Percentiles rank a stretch among this genome's conserved stretches.
Conservation (phyloP, 192 early-diverging fungal species). For the Umbelopsis sp. region DNA sequence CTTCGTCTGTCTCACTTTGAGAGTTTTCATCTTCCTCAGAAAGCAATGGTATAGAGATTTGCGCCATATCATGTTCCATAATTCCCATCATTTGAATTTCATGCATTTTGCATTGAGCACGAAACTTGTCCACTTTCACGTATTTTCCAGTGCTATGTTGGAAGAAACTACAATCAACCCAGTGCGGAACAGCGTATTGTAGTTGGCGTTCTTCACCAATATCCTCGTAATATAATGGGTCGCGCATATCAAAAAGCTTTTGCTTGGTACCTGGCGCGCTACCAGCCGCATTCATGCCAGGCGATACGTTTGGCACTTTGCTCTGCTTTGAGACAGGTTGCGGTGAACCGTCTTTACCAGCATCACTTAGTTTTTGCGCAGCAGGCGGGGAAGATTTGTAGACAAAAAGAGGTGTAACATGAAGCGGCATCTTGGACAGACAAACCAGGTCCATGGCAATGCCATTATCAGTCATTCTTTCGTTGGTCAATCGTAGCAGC, state of each 20-base stretch:
- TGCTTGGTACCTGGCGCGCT: conserved; percentile 35
- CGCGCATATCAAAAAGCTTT: conserved; percentile 39
- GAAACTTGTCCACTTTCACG: conserved; percentile 58
- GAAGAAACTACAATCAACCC: conserved; percentile 94
- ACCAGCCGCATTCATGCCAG: conserved; percentile 20
- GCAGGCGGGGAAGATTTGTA: conserved; percentile 49
- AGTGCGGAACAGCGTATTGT: conserved; percentile 81
- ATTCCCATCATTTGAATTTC: conserved; percentile 86
- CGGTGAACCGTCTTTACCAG: conserved; percentile 19
- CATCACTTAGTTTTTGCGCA: neutral
- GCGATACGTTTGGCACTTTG: conserved; percentile 12
- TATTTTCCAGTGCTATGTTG: conserved; percentile 49
- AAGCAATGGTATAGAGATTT: conserved; percentile 57
- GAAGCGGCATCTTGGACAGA: conserved; percentile 83
- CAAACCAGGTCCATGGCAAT: conserved; percentile 93
- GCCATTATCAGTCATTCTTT: conserved; percentile 92
- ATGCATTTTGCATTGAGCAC: conserved; percentile 79
- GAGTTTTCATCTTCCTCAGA: conserved; percentile 24
- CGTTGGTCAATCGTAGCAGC: conserved; percentile 87
- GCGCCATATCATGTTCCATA: conserved; percentile 61
- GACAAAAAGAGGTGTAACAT: conserved; percentile 86
- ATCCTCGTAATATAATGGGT: conserved; percentile 58
- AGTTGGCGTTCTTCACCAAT: conserved; percentile 32
- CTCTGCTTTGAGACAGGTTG: conserved; percentile 13
- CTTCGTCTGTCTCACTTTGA: neutral